These are phyloP conservation scores for Canavalia gladiata DNA, from an alignment of 306 rosid species.

Conservation along the genomic window DNA sequence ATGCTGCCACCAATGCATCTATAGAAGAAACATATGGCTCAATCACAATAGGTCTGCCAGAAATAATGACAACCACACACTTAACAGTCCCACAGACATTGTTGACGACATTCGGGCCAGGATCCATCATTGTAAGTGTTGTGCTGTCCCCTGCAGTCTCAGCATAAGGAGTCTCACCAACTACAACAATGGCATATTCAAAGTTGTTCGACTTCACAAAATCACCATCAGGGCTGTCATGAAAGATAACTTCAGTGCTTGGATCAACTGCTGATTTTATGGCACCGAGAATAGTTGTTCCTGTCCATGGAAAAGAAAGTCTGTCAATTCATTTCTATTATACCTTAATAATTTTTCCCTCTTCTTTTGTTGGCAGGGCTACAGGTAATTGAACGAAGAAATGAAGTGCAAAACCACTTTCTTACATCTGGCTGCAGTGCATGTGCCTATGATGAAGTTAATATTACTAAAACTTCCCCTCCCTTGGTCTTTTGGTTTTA, in stretches of 20 bases:
- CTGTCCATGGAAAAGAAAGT: constrained; percentile 57
- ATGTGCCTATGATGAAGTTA: background rate
- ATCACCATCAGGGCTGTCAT: constrained; percentile 71
- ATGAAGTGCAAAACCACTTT: background rate
- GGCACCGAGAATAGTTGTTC: constrained; percentile 85
- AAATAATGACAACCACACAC: constrained; percentile 77
- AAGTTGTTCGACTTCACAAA: constrained; percentile 77
- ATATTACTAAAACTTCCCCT: background rate
- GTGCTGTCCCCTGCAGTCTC: constrained; percentile 84
- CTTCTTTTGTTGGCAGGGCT: background rate
- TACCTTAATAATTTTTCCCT: background rate
- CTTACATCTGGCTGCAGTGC: background rate
- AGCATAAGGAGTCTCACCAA: constrained; percentile 89
- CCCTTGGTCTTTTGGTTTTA: background rate
- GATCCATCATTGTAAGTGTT: constrained; percentile 70
- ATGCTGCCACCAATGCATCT: constrained; percentile 85
- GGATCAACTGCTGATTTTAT: constrained; percentile 75
- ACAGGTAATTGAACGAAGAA: background rate
- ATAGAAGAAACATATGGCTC: constrained; percentile 77
- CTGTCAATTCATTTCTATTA: constrained; percentile 36
- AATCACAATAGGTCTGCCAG: constrained; percentile 88
- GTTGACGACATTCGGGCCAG: constrained; percentile 73
- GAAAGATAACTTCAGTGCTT: constrained; percentile 68
- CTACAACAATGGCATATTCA: constrained; percentile 80
- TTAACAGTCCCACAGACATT: constrained; percentile 74